These are phyloP conservation scores for Trypanosoma brucei DNA, from an alignment of 208 protist species.

Conservation along the genomic window DNA sequence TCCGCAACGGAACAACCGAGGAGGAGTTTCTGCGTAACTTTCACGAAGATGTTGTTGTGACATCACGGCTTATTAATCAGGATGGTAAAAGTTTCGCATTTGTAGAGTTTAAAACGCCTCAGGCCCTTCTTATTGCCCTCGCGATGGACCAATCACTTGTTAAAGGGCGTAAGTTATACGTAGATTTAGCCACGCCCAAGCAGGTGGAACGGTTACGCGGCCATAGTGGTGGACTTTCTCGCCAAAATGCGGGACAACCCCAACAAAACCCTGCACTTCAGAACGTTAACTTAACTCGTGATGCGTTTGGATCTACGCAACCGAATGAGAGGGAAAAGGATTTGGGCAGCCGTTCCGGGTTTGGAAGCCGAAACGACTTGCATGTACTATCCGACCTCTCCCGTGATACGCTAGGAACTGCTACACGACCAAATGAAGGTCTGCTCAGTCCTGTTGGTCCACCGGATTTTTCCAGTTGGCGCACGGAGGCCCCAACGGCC, in stretches of 20 bases:
- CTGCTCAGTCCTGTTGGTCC: slow-evolving; percentile 20
- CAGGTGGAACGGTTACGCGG: slow-evolving; percentile 75
- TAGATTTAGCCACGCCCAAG: slow-evolving; percentile 73
- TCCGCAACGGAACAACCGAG: slow-evolving; percentile 75
- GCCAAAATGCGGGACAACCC: slow-evolving; percentile 42
- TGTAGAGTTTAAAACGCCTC: slow-evolving; percentile 71
- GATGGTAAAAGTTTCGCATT: slow-evolving; percentile 82
- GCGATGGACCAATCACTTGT: slow-evolving; percentile 53
- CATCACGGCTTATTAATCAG: slow-evolving; percentile 65
- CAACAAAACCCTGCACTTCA: slow-evolving; percentile 30
- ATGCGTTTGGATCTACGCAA: slow-evolving; percentile 65
- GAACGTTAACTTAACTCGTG: slow-evolving; percentile 51
- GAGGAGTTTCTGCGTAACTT: slow-evolving; percentile 71
- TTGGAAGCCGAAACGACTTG: slow-evolving; percentile 55
- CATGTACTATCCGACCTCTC: slow-evolving; percentile 42
- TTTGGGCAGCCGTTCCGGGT: slow-evolving; percentile 39
- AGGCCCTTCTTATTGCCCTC: slow-evolving; percentile 67
- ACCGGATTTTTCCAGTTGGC: slow-evolving; percentile 55
- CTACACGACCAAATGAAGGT: slow-evolving; percentile 28
- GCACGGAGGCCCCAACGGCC: slow-evolving; percentile 36
- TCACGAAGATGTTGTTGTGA: slow-evolving; percentile 47
- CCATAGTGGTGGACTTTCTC: slow-evolving; percentile 33
- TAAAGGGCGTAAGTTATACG: slow-evolving; percentile 67
- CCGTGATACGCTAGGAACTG: slow-evolving; percentile 68
- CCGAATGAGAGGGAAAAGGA: slow-evolving; percentile 11